Conservation (phyloP, 1,139 yeast genomes). For the Yamadazyma sp. region DNA sequence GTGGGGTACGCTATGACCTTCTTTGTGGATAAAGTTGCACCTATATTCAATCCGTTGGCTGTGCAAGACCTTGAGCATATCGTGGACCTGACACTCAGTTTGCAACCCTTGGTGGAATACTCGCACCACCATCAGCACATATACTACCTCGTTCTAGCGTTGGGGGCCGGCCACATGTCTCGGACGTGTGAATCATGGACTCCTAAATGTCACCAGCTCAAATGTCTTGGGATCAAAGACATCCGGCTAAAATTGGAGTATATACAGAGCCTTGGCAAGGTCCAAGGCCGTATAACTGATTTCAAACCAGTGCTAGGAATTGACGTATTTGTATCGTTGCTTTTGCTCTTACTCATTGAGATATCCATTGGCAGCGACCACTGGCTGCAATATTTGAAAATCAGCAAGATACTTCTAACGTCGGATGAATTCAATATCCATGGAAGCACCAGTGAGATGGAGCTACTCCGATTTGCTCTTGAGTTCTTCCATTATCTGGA, state of each 20-base stretch:
- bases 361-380: not conserved
- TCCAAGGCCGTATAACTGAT: too few relatives aligned
- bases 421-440: not conserved
- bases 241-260: not conserved
- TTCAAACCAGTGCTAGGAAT: too few relatives aligned
- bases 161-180: not conserved
- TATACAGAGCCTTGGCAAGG: not conserved
- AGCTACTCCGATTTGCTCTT: not conserved
- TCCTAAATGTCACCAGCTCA: not conserved
- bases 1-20: not conserved
- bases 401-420: not conserved
- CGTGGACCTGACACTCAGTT: not conserved
- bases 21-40: not conserved
- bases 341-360: not conserved
- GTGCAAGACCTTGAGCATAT: not conserved
- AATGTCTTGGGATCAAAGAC: not conserved
- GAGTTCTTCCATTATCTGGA: slow-evolving; percentile 2
- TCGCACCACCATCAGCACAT: not conserved
- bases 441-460: not conserved
- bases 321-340: not conserved
- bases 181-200: not conserved
- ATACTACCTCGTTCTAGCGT: not conserved
- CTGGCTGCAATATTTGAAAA: slow-evolving; percentile 1
- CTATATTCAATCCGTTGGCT: not conserved
- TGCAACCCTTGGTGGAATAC: not conserved